Evolutionary conservation across 306 rosid species (phyloP), one percentile per base, ranked within the genome.

Genomic region (Lathyrus oleraceus): DNA sequence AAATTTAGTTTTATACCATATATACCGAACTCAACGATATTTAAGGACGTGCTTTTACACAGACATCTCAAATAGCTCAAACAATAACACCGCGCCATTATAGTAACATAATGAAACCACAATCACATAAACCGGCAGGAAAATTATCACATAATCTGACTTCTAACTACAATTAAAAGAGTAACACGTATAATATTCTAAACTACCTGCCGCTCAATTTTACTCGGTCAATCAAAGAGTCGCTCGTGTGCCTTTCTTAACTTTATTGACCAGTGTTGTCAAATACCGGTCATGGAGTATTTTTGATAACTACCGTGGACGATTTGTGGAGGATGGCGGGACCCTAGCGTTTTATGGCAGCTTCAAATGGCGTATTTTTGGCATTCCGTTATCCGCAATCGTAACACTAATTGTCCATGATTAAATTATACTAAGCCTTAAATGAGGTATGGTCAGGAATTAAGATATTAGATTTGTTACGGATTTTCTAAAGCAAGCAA

Each of bases 81-180:
- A 70, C 78, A 70, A 74, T 51, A 58, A 65, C 56, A 48, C 16
- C 54, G 60, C 32, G 27, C 57, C 28, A 36, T n/a, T 27, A 77
- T 13, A 54, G 45, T 71, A 65, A 38, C 28, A 45, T 56, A 65
- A 45, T 64, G 45, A 32, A 74, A 74, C 58, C 16, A 38, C 27
- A 42, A 77, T 69, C 13, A 65, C 65, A 59, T 40, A 65, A 19
- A 70, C 59, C 23, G 5, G 70, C 58, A 10, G 27, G 14, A 49
- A 78, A 78, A 8, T 61, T 69, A 27, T 60, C 65, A 11, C 10
- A 35, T 35, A 35, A 6, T 30, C 13, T 20, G 11, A 40, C 62
- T 57, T 45, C 3, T 15, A 57, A 35, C 70, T 67, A 23, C 53
- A 36, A 38, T n/a, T 66, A 43, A 43, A 35, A 44, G 35, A 15